These are phyloP conservation scores for Pestalotiopsis sp. DNA, from an alignment of 2,329 filamentous ascomycete genomes.

Conservation along the genomic window DNA sequence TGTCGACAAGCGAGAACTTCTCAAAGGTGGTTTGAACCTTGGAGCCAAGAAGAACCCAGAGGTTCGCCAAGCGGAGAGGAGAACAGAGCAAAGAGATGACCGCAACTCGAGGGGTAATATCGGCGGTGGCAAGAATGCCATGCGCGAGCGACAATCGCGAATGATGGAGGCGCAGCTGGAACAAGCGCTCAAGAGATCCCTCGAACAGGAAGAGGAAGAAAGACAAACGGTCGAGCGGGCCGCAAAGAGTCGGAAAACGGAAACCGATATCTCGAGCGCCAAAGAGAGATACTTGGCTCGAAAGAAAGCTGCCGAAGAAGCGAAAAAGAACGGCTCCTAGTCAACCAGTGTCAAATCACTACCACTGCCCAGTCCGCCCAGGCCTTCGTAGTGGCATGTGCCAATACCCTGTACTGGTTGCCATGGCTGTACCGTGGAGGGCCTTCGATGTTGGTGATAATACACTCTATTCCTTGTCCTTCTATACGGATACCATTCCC, in stretches of 20 bases:
- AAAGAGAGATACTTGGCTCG: slow-evolving; percentile 78
- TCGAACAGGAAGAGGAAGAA: slow-evolving; percentile 69
- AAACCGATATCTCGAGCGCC: slow-evolving; percentile 72
- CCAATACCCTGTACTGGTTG: not conserved
- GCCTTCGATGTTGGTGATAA: not conserved
- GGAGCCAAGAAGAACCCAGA: slow-evolving; percentile 60
- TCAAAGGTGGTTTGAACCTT: slow-evolving; percentile 75
- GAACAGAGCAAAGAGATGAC: slow-evolving; percentile 30
- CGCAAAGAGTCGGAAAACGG: slow-evolving; percentile 77
- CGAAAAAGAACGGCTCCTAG: slow-evolving; percentile 45
- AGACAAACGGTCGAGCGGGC: slow-evolving; percentile 61
- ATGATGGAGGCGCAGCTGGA: slow-evolving; percentile 81
- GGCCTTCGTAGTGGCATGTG: not conserved
- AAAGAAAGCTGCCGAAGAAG: slow-evolving; percentile 73
- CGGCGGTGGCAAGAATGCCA: slow-evolving; percentile 60
- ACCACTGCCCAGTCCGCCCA: not conserved
- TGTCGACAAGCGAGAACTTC: slow-evolving; percentile 79
- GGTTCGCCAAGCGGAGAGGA: slow-evolving; percentile 30
- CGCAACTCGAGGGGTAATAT: slow-evolving; percentile 32
- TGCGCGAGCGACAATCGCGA: slow-evolving; percentile 72
- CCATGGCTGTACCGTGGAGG: not conserved
- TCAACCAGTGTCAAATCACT: not conserved
- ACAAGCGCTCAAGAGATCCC: slow-evolving; percentile 68
- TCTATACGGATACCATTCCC: not conserved
- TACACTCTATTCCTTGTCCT: not conserved